Evolutionary conservation across 306 rosid species (phyloP).

Genomic region (Inga laurina): DNA sequence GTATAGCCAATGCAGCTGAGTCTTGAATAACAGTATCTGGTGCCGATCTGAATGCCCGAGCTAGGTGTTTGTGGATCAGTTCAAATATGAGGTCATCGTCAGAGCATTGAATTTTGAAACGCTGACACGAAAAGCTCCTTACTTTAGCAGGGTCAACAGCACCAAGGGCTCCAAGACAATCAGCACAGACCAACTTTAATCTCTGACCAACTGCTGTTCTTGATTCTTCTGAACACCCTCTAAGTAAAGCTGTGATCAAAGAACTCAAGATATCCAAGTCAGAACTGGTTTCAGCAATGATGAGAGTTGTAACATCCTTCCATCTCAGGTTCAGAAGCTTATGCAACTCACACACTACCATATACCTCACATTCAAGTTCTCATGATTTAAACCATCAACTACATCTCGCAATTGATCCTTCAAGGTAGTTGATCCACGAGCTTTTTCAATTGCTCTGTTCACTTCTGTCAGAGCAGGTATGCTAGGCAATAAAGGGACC

Average conservation of each 20-base stretch:
- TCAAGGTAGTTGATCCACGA: slow-evolving; percentile 83
- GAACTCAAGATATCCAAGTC: slow-evolving; percentile 88
- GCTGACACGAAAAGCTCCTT: slow-evolving; percentile 71
- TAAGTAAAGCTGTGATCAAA: slow-evolving; percentile 71
- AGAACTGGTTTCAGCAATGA: slow-evolving; percentile 73
- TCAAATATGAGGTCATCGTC: slow-evolving; percentile 96
- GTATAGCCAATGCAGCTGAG: slow-evolving; percentile 98
- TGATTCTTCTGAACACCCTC: slow-evolving; percentile 95
- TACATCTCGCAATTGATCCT: slow-evolving; percentile 70
- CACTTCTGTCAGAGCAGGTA: slow-evolving; percentile 74
- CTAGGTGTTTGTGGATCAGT: slow-evolving; percentile 92
- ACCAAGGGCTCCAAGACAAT: slow-evolving; percentile 95
- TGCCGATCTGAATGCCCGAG: slow-evolving; percentile 95
- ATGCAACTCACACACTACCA: slow-evolving; percentile 81
- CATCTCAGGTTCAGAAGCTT: slow-evolving; percentile 80
- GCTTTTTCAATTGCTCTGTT: slow-evolving; percentile 80
- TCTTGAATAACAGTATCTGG: slow-evolving; percentile 93
- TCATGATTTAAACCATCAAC: slow-evolving; percentile 95
- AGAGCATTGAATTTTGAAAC: slow-evolving; percentile 92
- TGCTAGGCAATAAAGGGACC: slow-evolving; percentile 84
- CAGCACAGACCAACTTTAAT: slow-evolving; percentile 94
- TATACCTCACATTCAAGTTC: slow-evolving; percentile 90
- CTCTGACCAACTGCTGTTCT: slow-evolving; percentile 83
- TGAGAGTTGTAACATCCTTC: slow-evolving; percentile 73
- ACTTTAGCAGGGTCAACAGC: slow-evolving; percentile 99